Conservation (phyloP, 768 basidiomycete genomes). For the Pisolithus microcarpus region DNA sequence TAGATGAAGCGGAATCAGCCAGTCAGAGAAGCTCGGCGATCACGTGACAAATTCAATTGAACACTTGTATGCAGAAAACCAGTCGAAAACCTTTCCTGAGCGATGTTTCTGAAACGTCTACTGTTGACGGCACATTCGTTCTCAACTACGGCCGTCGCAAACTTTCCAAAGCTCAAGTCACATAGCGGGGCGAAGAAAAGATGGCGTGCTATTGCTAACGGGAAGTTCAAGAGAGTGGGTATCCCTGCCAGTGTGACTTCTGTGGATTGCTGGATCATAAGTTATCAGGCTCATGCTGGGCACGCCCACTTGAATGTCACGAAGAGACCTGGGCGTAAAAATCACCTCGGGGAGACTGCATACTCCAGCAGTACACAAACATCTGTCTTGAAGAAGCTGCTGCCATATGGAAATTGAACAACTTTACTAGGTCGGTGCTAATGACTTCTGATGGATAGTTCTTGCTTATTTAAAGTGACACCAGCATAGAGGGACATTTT, state of each 20-base stretch:
- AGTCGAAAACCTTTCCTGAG: background rate
- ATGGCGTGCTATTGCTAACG: constrained; percentile 64
- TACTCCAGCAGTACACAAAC: constrained; percentile 64
- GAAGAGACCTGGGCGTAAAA: constrained; percentile 61
- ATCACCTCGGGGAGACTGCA: constrained; percentile 57
- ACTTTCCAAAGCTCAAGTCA: constrained; percentile 72
- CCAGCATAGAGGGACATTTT: background rate
- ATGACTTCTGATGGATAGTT: background rate
- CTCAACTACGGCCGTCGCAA: constrained; percentile 48
- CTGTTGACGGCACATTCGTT: constrained; percentile 37
- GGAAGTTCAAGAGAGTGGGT: constrained; percentile 70
- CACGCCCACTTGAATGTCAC: constrained; percentile 66
- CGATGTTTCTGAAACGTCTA: constrained; percentile 26
- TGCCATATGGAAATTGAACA: constrained; percentile 55
- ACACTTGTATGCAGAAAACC: too few species aligned
- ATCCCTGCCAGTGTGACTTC: background rate
- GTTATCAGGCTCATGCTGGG: constrained; percentile 54
- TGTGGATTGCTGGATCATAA: background rate
- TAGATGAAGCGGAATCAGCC: too few species aligned
- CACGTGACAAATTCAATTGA: too few species aligned
- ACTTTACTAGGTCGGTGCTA: constrained; percentile 10
- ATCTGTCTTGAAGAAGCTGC: constrained; percentile 56
- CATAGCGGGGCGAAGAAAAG: constrained; percentile 79
- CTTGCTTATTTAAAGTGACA: too few species aligned
- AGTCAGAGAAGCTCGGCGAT: too few species aligned